These are phyloP conservation scores for Cicer yamashitae DNA, from an alignment of 306 rosid genomes.

Conservation along the genomic window DNA sequence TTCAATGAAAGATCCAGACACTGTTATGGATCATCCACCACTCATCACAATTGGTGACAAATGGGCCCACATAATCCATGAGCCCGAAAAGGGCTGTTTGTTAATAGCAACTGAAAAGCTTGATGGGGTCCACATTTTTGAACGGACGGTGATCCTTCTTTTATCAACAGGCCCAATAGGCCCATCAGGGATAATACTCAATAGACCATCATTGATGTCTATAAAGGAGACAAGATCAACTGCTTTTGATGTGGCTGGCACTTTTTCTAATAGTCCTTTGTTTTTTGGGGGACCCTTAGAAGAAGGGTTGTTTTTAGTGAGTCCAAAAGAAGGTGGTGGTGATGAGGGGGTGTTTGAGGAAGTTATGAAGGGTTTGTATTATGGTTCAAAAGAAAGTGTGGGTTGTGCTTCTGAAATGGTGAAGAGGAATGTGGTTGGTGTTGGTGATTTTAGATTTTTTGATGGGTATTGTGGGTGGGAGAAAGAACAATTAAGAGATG, in stretches of 20 bases:
- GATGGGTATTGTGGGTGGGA: conserved; percentile 98
- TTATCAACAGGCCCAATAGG: conserved; percentile 75
- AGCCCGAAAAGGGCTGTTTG: conserved; percentile 91
- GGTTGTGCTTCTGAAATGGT: conserved; percentile 91
- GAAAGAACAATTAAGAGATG: conserved; percentile 68
- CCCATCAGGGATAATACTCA: conserved; percentile 78
- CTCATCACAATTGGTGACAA: conserved; percentile 68
- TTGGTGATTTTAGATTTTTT: conserved; percentile 79
- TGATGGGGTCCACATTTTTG: conserved; percentile 87
- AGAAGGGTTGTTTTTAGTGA: conserved; percentile 73
- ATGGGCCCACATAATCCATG: conserved; percentile 86
- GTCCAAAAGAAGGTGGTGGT: conserved; percentile 56
- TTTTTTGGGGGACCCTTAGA: conserved; percentile 92
- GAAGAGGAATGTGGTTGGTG: conserved; percentile 66
- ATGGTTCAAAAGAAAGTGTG: conserved; percentile 76
- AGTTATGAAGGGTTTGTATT: conserved; percentile 84
- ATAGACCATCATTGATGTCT: conserved; percentile 85
- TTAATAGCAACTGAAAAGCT: conserved; percentile 80
- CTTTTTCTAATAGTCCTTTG: conserved; percentile 71
- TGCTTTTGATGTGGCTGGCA: conserved; percentile 61
- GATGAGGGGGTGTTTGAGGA: conserved; percentile 77
- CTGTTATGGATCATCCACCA: conserved; percentile 47
- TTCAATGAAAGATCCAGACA: conserved; percentile 54
- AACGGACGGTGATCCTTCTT: conserved; percentile 72
- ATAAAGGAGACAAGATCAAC: conserved; percentile 85